Percentiles rank a stretch among this genome's conserved stretches.
phyloP scores from a whole-genome alignment of 1,139 yeast genomes.

The Yamadazyma buinensis region DNA sequence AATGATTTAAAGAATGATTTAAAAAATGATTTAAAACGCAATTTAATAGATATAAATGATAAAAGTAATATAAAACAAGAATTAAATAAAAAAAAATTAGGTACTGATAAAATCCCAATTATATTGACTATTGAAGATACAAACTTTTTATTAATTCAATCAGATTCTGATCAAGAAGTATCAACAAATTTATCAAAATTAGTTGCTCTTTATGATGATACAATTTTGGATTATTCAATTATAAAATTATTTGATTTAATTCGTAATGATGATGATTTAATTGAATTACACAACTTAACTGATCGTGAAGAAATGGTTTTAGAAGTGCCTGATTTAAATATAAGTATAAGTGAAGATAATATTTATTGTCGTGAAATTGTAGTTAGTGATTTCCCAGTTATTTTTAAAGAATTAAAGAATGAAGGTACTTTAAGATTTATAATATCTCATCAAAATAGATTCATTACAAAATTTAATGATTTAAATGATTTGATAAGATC shows the following conservation, averaged over 20 bases:
- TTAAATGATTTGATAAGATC: constrained; percentile 20
- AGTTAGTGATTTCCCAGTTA: constrained; percentile 29
- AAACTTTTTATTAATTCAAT: constrained; percentile 24
- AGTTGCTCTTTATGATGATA: constrained; percentile 20
- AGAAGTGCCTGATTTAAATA: constrained; percentile 28
- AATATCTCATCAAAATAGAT: constrained; percentile 26
- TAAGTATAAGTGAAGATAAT: constrained; percentile 39
- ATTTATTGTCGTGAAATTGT: constrained; percentile 27
- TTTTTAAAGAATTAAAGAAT: constrained; percentile 26
- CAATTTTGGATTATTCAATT: constrained; percentile 17
- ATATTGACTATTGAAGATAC: constrained; percentile 19
- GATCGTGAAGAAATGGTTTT: constrained; percentile 30
- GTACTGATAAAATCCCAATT: constrained; percentile 13
- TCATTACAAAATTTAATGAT: constrained; percentile 28
- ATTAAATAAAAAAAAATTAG: background rate
- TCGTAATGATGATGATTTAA: constrained; percentile 25
- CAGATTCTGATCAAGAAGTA: constrained; percentile 3
- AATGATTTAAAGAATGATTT: background rate
- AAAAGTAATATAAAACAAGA: too few relatives aligned
- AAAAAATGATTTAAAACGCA: background rate
- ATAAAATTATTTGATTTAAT: constrained; percentile 25
- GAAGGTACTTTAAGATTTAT: constrained; percentile 19
- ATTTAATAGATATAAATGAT: background rate
- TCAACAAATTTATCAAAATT: constrained; percentile 12
- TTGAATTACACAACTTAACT: constrained; percentile 22